These are phyloP conservation scores for Golubevia pallescens DNA, from an alignment of 1,284 basidiomycete genomes.

Conservation along the genomic window DNA sequence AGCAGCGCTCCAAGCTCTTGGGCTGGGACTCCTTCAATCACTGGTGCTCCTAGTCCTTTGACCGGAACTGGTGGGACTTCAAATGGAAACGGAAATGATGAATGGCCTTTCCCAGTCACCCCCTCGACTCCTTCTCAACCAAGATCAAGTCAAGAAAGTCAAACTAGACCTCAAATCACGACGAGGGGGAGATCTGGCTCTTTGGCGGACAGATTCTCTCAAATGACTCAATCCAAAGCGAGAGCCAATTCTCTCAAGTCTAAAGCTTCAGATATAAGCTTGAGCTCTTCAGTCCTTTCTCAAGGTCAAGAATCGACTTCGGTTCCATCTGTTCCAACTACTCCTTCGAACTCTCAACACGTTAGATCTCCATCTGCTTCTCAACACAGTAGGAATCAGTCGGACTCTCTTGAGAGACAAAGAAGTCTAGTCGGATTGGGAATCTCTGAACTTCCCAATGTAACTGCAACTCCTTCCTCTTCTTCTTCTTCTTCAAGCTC, in stretches of 20 bases:
- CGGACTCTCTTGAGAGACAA: not conserved
- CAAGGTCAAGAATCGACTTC: too few relatives aligned
- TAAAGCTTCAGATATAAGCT: too few relatives aligned
- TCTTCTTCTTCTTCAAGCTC: not conserved
- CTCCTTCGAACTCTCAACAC: too few relatives aligned
- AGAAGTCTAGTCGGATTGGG: not conserved
- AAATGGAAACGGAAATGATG: not conserved
- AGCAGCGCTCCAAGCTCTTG: slow-evolving; percentile 8
- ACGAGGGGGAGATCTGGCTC: too few relatives aligned
- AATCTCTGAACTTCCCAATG: not conserved
- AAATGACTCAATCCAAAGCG: too few relatives aligned
- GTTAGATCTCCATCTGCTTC: too few relatives aligned
- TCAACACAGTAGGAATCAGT: too few relatives aligned
- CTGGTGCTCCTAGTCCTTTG: not conserved
- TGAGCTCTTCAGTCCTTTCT: too few relatives aligned
- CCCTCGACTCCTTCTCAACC: slow-evolving; percentile 92
- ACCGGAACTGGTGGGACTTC: not conserved
- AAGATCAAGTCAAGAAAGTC: slow-evolving; percentile 65
- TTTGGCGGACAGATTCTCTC: too few relatives aligned
- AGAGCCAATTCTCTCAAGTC: too few relatives aligned
- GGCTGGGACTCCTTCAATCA: not conserved
- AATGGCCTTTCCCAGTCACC: slow-evolving; percentile 11
- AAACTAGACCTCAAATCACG: not conserved
- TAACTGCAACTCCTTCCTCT: not conserved
- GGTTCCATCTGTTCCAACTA: too few relatives aligned